Evolutionary conservation across 2,329 filamentous ascomycete species (phyloP).

Genomic region (Cercospora brassicicola): DNA sequence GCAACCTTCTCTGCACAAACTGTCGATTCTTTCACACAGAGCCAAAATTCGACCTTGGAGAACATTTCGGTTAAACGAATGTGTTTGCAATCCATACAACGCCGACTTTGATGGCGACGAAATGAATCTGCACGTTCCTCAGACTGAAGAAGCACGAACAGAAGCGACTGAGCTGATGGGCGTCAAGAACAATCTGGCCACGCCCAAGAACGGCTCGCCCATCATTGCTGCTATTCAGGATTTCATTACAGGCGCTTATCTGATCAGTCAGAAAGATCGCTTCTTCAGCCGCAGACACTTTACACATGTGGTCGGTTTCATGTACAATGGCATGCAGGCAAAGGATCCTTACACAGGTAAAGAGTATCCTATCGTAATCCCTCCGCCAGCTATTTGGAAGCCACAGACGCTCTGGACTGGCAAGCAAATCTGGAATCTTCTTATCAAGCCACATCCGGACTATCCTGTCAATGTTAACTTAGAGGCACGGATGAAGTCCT

Average conservation of each 20-base stretch:
- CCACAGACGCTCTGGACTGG: constrained; percentile 91
- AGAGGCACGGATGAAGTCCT: constrained; percentile 87
- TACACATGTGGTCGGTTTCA: constrained; percentile 85
- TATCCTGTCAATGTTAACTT: constrained; percentile 84
- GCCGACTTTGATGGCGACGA: constrained; percentile 99
- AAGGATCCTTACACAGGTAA: constrained; percentile 49
- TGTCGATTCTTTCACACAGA: constrained; percentile 95
- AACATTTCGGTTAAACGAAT: constrained; percentile 95
- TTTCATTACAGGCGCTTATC: constrained; percentile 93
- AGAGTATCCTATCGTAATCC: constrained; percentile 71
- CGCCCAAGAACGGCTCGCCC: constrained; percentile 94
- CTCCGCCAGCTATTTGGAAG: constrained; percentile 81
- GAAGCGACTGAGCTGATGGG: constrained; percentile 97
- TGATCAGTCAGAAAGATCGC: constrained; percentile 86
- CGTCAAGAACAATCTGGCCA: constrained; percentile 92
- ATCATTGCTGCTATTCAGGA: constrained; percentile 99
- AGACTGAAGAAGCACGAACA: constrained; percentile 92
- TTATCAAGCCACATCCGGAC: constrained; percentile 85
- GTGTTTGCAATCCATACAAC: constrained; percentile 97
- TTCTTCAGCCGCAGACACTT: constrained; percentile 91
- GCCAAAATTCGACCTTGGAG: constrained; percentile 92
- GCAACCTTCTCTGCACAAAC: constrained; percentile 94
- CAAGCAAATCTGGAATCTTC: constrained; percentile 90
- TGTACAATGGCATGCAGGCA: constrained; percentile 72
- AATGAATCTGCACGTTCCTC: constrained; percentile 97